Evolutionary conservation across 208 protist species (phyloP), one percentile per base, ranked within the genome.

Genomic region (Leishmania major): DNA sequence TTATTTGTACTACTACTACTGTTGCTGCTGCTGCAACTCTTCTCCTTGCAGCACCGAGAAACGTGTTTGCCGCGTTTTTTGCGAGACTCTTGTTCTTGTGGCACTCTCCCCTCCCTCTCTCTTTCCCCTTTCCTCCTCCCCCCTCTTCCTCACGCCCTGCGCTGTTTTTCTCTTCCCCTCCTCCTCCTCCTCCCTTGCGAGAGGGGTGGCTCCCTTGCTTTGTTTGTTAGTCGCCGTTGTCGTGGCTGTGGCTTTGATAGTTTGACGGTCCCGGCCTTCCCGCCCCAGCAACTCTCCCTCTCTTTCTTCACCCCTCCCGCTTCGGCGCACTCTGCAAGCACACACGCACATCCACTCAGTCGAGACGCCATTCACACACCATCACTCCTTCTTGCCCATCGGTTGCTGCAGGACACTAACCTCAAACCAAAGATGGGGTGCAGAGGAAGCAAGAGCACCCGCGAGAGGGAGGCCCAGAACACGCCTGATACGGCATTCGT

Each of bases 371-470:
- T 25, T 22, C 31, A 40, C 31, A 40, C 45, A 40, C 45, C n/a
- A 7, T 31, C 43, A 47, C 67, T 1, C 43, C 28, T 53, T 51
- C 25, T 53, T 35, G 22, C n/a, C 43, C 45, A 19, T 55, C 51
- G 51, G 15, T 22, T 13, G 31, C 64, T 66, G 64, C 28, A 37
- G 6, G n/a, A 15, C 28, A 22, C 11, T 2, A 11, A 69, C 64
- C 17, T 0, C 3, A 28, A 73, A 51, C 47, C 6, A 28, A 77
- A 31, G 31, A 92, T 92, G 88, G 88, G 88, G 13, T 92, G 88
- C 76, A 19, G 79, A 66, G 83, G 79, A 64, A 89, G 86, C 73
- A 92, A 88, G 62, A 77, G 77, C 66, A 75, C 53, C 45, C 53
- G 81, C 62, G 67, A 77, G 55, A 75, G 25, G 25, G 70, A 31